Base-by-base conservation (phyloP, 1,284 basidiomycete species). In the Ceratobasidium sp. region DNA sequence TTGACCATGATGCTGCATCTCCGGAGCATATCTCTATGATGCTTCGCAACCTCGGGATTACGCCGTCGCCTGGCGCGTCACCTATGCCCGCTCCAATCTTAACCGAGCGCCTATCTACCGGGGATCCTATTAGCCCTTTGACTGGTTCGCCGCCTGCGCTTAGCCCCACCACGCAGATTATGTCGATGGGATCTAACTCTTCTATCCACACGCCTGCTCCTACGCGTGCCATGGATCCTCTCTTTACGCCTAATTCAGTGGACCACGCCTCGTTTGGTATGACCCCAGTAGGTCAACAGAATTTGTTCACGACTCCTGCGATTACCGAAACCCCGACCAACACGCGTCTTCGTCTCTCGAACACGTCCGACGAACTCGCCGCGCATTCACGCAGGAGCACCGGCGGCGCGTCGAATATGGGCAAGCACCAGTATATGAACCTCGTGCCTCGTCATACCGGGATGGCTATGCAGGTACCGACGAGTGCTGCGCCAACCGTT, bases 11-110 rank as follows among this genome's bases (percentile, higher is more conserved):
- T 24, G 24, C n/a, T 45, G 56, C 54, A 41, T 69, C 66, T 15
- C 41, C 67, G 14, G 67, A 72, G 29, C 67, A 72, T 27, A 72
- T 72, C 17, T 59, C 67, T 22, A 72, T 72, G 33, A 72, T 72
- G 67, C 56, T 72, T 8, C 67, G 67, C 11, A 72, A 56, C 31
- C 56, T 72, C 15, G 67, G 67, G 31, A 72, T 72, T 29, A 72
- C 67, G 11, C 67, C 67, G n/a, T 72, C 67, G 3, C 67, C 67
- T 11, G 44, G 44, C 14, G 41, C 67, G 24, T 31, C 44, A 45
- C n/a, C 45, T n/a, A 36, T 31, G 9, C 56, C 56, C n/a, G 59
- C 31, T 15, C 59, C 59, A 22, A 63, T 63, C 15, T 4, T 27
- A 15, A 15, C 31, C 9, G 45, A 63, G 41, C 22, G n/a, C n/a